phyloP scores from a whole-genome alignment of 2,329 filamentous ascomycete species.

The Pezicula rhizophila region DNA sequence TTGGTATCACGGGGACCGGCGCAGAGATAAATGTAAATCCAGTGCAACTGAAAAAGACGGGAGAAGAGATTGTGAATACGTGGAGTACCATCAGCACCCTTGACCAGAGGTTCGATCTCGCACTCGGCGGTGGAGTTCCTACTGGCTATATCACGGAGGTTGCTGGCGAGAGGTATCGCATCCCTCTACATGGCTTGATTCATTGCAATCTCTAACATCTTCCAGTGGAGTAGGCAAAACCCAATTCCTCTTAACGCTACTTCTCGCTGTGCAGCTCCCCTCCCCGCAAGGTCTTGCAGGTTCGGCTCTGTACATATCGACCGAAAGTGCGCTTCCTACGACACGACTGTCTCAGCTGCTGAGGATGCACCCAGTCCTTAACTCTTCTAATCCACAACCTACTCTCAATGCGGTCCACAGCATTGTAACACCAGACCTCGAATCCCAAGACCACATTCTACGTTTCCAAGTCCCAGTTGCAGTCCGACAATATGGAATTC shows the following conservation, averaged over 20 bases:
- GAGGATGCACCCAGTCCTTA: slow-evolving; percentile 55
- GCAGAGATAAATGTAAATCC: slow-evolving; percentile 4
- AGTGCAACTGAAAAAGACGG: slow-evolving; percentile 22
- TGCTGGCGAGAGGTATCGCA: slow-evolving; percentile 71
- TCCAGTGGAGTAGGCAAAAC: slow-evolving; percentile 83
- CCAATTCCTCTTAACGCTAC: slow-evolving; percentile 79
- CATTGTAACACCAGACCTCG: slow-evolving; percentile 80
- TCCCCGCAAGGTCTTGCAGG: slow-evolving; percentile 63
- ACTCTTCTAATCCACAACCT: slow-evolving; percentile 38
- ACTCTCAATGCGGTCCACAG: slow-evolving; percentile 73
- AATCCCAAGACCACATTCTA: slow-evolving; percentile 92
- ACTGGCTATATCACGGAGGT: slow-evolving; percentile 81
- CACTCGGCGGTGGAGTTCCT: slow-evolving; percentile 73
- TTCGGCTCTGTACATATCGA: slow-evolving; percentile 87
- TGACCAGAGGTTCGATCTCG: slow-evolving; percentile 63
- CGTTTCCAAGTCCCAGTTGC: slow-evolving; percentile 87
- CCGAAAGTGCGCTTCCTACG: slow-evolving; percentile 80
- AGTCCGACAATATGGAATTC: slow-evolving; percentile 67
- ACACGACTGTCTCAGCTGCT: slow-evolving; percentile 77
- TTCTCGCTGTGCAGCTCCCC: slow-evolving; percentile 78
- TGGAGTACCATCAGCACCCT: slow-evolving; percentile 72
- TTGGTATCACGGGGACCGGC: slow-evolving; percentile 13
- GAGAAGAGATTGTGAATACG: slow-evolving; percentile 31
- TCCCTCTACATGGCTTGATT: not conserved
- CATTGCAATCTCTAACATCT: slow-evolving; percentile 12